Conservation (phyloP, 2,329 filamentous ascomycete species). For the Colletotrichum tabaci region DNA sequence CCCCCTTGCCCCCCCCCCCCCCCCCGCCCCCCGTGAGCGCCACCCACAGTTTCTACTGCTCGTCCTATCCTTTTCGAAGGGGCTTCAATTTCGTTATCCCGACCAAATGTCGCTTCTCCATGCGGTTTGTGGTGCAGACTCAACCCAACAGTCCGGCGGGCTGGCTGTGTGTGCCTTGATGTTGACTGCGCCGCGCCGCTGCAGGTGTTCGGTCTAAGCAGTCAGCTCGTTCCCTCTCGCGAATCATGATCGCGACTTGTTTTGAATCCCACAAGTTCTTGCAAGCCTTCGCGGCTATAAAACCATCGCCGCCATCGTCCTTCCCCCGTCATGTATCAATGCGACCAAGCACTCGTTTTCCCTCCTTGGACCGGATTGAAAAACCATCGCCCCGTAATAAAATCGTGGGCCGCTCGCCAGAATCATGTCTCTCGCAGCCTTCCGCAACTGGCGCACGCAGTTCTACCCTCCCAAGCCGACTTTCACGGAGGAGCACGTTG, state of each 20-base stretch:
- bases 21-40: background rate
- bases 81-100: no score
- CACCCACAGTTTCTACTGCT: background rate
- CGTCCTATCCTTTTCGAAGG: background rate
- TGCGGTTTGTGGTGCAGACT: background rate
- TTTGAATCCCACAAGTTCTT: background rate
- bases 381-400: no score
- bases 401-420: background rate
- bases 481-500: slow-evolving; percentile 47
- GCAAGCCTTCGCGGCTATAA: background rate
- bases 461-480: slow-evolving; percentile 46
- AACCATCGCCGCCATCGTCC: background rate
- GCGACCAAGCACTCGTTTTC: no score
- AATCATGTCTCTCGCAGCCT: background rate
- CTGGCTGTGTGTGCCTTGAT: no score
- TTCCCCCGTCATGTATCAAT: no score
- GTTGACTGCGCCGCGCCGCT: no score
- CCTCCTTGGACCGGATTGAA: no score
- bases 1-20: no score
- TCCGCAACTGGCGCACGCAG: slow-evolving; percentile 24
- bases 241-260: no score
- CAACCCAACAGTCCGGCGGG: background rate
- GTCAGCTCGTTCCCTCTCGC: background rate
- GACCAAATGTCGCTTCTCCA: no score
- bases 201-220: background rate